phyloP scores from a whole-genome alignment of 148 eudicot species.

The Vaccinium myrtillus region DNA sequence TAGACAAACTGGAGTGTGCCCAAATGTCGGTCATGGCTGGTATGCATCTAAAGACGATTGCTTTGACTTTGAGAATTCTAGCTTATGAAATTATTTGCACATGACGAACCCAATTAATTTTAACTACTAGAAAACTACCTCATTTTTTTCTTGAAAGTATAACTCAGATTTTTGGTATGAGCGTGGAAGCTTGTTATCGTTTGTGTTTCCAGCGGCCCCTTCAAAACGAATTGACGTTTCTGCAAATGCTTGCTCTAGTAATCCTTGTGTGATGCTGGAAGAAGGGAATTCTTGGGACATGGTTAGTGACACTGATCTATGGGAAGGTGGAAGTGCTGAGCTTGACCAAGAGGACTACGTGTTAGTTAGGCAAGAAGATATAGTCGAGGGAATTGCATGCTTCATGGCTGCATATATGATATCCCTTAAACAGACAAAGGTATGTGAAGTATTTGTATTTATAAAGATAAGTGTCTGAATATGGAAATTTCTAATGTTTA shows the following conservation, averaged over 20 bases:
- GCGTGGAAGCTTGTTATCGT: neutral
- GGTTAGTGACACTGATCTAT: conserved; percentile 77
- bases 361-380: conserved; percentile 90
- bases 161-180: neutral
- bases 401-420: conserved; percentile 89
- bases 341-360: conserved; percentile 77
- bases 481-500: neutral
- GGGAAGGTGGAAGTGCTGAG: conserved; percentile 63
- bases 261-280: conserved; percentile 46
- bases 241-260: neutral
- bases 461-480: neutral
- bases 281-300: conserved; percentile 93
- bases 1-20: conserved; percentile 65
- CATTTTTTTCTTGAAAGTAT: neutral
- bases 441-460: conserved; percentile 7
- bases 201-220: neutral
- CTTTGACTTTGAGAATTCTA: neutral
- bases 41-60: conserved; percentile 27
- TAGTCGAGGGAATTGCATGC: conserved; percentile 87
- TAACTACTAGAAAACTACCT: neutral
- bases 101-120: neutral
- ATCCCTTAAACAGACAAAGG: conserved; percentile 90
- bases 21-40: conserved; percentile 63
- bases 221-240: neutral
- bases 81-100: neutral